Base-by-base conservation (phyloP, 768 basidiomycete genomes). In the Lyophyllum shimeji region DNA sequence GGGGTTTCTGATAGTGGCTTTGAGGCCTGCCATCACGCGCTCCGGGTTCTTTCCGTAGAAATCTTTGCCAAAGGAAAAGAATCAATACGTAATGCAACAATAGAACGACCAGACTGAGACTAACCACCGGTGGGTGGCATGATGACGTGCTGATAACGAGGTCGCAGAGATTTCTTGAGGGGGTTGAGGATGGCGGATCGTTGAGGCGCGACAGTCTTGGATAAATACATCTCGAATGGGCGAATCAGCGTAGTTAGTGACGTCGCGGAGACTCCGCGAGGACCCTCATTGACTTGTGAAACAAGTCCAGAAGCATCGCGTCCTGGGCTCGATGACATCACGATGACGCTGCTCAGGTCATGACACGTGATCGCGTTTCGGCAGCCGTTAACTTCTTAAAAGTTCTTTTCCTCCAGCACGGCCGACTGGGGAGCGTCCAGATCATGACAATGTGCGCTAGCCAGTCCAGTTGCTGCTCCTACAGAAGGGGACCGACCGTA, bases 1-100 rank as follows among this genome's bases (percentile, higher is more conserved):
- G 0, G 82, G 83, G 63, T 85, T 85, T 55, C 75, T 69, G 11
- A 84, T 73, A 21, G 83, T 72, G 9, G 82, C 82, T 61, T 81
- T 82, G 53, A 83, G 69, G 18, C 84, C 84, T 1, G 79, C 82
- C 18, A 76, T 76, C 46, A 86, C 82, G 60, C 78, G 79, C 6
- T 70, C 58, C 13, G 74, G 64, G 48, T 81, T 73, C 63, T 81
- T 79, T 1, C 52, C 50, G 31, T 60, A 57, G 56, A 60, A 52
- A 60, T 50, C 12, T 40, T 33, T 8, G 20, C n/a, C n/a, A n/a
- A n/a, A n/a, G n/a, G n/a, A n/a, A n/a, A 29, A 29, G 23, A 24
- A 40, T 45, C n/a, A 46, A 23, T 34, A 13, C 15, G 17, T 27
- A 7, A 18, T 7, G 20, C n/a, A 7, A 2, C 24, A 0, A 33